phyloP scores from a whole-genome alignment of 2,329 filamentous ascomycete genomes.

The Sordariomycetes sp. region DNA sequence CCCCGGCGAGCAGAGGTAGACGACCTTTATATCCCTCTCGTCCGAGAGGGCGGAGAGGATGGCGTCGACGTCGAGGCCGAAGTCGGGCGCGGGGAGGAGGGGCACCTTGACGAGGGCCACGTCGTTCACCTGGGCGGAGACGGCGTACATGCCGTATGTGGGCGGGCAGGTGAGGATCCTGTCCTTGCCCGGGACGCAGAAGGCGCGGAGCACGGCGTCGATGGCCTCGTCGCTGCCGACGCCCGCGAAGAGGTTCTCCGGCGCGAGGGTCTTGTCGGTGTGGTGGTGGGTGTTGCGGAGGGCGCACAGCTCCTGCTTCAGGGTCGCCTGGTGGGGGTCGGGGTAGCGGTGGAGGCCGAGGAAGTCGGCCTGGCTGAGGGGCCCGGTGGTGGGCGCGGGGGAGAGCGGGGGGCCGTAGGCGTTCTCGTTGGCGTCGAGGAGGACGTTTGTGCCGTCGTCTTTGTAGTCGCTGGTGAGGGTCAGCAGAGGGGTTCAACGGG shows the following conservation, averaged over 20 bases:
- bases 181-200: slow-evolving; percentile 79
- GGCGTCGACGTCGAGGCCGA: slow-evolving; percentile 61
- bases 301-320: slow-evolving; percentile 80
- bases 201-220: slow-evolving; percentile 84
- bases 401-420: slow-evolving; percentile 77
- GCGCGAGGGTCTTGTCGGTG: slow-evolving; percentile 60
- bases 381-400: slow-evolving; percentile 32
- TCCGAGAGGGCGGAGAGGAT: slow-evolving; percentile 55
- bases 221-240: slow-evolving; percentile 97
- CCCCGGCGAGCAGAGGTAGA: slow-evolving; percentile 88
- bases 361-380: slow-evolving; percentile 48
- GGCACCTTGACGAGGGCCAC: slow-evolving; percentile 79
- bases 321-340: slow-evolving; percentile 80
- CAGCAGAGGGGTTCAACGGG: not conserved
- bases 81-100: slow-evolving; percentile 59
- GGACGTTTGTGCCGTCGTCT: slow-evolving; percentile 89
- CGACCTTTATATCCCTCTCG: slow-evolving; percentile 63
- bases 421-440: slow-evolving; percentile 97
- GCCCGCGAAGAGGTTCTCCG: slow-evolving; percentile 84
- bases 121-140: slow-evolving; percentile 92
- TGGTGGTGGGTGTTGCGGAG: slow-evolving; percentile 80
- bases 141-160: slow-evolving; percentile 97
- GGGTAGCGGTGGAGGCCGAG: slow-evolving; percentile 86
- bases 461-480: slow-evolving; percentile 74
- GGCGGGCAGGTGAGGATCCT: slow-evolving; percentile 91